Evolutionary conservation across 2,329 filamentous ascomycete species (phyloP), one percentile per base, ranked within the genome.

Genomic region (Diaporthe sp.): DNA sequence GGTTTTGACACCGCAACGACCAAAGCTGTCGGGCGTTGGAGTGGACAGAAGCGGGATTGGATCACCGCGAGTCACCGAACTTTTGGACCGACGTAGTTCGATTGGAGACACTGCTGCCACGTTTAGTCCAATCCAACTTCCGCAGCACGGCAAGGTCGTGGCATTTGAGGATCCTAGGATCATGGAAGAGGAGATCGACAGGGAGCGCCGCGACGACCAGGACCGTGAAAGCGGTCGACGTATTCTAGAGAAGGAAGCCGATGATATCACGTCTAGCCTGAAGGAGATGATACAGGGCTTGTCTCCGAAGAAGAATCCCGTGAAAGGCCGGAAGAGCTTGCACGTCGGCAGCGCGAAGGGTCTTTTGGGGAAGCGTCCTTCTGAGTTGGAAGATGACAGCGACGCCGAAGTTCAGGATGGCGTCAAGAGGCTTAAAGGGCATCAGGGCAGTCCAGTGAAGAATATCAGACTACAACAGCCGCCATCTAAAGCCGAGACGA

Each of bases 241-340:
- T 63, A 87, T 90, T 58, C 83, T 90, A 27, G 87, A 91, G 78
- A 85, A 88, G 42, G 88, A 90, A 77, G 86, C 84, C 8, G 83
- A 89, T 78, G 92, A 94, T 76, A 86, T 86, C 3, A 93, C 93
- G 0, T 82, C 92, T 47, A 94, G 91, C 76, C 84, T 96, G 56
- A 93, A 91, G 76, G 93, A 94, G 76, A 92, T 95, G 90, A 96
- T 96, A 75, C 89, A 93, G 75, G 93, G 91, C 73, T 86, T 96
- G 76, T 95, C 93, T 32, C 94, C 94, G 0, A 94, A 94, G 82
- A 94, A 94, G 81, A 92, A 90, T 71, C 82, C 84, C 8, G 78
- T 94, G 9, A 91, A 88, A 72, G 91, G 91, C 19, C 91, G 94
- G 53, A 96, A 96, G 84, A 96, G 94, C 80, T 86, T 96, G 66